Evolutionary conservation across 176 grass and related monocot genomes (phyloP).

Genomic region (Triticum dicoccoides): DNA sequence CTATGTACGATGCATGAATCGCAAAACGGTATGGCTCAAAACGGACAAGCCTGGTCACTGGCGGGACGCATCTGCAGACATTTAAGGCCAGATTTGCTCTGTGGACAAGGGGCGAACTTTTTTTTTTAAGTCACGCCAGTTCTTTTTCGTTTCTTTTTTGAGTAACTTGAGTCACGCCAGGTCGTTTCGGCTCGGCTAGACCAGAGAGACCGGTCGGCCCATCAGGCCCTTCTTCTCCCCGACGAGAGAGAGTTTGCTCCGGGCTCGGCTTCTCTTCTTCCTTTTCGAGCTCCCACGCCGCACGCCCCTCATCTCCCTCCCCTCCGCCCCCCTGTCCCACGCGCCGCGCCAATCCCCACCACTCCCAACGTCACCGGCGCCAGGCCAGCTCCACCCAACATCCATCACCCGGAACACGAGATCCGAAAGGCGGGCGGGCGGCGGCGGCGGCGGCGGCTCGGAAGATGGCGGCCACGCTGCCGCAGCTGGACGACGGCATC

Average conservation of each 20-base stretch:
- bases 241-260: neutral
- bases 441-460: neutral
- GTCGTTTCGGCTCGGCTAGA: too few relatives aligned
- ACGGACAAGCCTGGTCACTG: too few relatives aligned
- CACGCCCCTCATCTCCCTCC: neutral
- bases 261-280: neutral
- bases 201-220: neutral
- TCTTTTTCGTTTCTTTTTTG: too few relatives aligned
- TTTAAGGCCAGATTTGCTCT: too few relatives aligned
- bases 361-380: neutral
- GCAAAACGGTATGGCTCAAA: too few relatives aligned
- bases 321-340: neutral
- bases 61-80: too few relatives aligned
- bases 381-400: neutral
- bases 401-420: neutral
- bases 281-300: neutral
- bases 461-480: conserved; percentile 33
- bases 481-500: conserved; percentile 57
- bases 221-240: neutral
- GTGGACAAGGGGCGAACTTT: too few relatives aligned
- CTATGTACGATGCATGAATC: too few relatives aligned
- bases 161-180: too few relatives aligned
- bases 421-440: conserved; percentile 1
- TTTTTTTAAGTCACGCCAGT: too few relatives aligned
- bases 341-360: neutral